These are phyloP conservation scores for Fraxinus ornus DNA, from an alignment of 305 asterid genomes.

Conservation along the genomic window DNA sequence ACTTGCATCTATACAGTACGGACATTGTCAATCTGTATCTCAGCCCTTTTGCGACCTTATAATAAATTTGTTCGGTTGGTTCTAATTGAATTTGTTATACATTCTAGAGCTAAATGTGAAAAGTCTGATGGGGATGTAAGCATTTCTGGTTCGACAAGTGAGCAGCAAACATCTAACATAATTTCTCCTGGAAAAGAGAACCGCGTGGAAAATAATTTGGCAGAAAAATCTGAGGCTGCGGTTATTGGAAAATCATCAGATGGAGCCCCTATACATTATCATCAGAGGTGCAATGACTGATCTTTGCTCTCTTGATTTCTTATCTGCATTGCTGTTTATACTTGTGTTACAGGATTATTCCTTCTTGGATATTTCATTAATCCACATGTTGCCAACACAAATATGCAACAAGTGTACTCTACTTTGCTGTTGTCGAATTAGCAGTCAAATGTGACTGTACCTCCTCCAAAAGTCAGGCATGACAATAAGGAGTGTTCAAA, in stretches of 20 bases:
- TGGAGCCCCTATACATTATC: slow-evolving; percentile 34
- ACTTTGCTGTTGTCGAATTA: not conserved
- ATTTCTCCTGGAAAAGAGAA: slow-evolving; percentile 39
- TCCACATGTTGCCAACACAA: not conserved
- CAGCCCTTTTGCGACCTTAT: not conserved
- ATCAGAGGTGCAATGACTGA: slow-evolving; percentile 44
- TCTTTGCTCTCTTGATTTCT: slow-evolving; percentile 20
- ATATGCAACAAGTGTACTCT: not conserved
- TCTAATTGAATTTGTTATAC: slow-evolving; percentile 17
- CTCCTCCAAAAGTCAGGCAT: not conserved
- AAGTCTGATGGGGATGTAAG: slow-evolving; percentile 58
- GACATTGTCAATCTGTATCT: not conserved
- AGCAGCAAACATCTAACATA: slow-evolving; percentile 34
- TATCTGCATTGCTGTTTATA: not conserved
- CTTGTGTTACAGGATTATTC: not conserved
- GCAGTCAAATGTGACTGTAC: not conserved
- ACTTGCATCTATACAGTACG: not conserved
- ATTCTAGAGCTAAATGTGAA: slow-evolving; percentile 52
- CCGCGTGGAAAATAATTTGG: slow-evolving; percentile 40
- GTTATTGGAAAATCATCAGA: slow-evolving; percentile 48
- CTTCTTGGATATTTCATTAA: not conserved
- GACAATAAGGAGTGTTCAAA: not conserved
- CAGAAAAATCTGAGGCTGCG: slow-evolving; percentile 44
- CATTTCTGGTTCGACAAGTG: slow-evolving; percentile 39
- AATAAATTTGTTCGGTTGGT: slow-evolving; percentile 5